Evolutionary conservation across 2,329 filamentous ascomycete genomes (phyloP).

Genomic region (Ceratocystis alfenasii): DNA sequence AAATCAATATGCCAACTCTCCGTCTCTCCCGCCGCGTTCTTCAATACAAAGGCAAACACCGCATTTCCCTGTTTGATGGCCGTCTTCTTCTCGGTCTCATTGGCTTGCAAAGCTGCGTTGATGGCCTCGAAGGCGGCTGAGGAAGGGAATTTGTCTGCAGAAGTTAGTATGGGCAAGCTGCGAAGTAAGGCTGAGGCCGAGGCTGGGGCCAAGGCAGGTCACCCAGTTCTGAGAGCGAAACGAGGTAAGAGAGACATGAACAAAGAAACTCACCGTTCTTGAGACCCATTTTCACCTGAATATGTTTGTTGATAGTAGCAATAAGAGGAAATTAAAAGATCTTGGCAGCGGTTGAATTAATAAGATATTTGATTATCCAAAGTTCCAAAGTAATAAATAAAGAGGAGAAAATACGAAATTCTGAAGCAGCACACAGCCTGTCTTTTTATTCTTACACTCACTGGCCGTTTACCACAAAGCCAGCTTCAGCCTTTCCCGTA

Average conservation of each 20-base stretch:
- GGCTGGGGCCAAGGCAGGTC: not conserved
- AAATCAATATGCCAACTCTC: conserved; percentile 92
- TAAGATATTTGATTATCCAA: not conserved
- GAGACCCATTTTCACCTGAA: conserved; percentile 14
- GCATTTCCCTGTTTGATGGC: conserved; percentile 81
- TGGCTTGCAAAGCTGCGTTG: conserved; percentile 54
- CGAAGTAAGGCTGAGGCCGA: not conserved
- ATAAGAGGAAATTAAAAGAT: not conserved
- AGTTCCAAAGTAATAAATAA: not conserved
- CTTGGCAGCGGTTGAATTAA: no score
- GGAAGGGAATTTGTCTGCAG: conserved; percentile 67
- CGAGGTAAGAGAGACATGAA: not conserved
- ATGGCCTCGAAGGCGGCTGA: conserved; percentile 88
- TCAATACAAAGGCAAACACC: conserved; percentile 83
- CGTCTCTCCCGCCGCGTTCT: conserved; percentile 69
- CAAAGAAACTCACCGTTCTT: conserved; percentile 16
- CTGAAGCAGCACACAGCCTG: not conserved
- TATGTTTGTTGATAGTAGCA: not conserved
- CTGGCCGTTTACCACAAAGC: no score
- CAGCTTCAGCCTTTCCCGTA: not conserved
- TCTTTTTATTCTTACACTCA: not conserved
- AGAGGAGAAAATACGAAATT: not conserved
- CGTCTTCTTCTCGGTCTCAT: conserved; percentile 65
- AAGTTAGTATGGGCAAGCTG: conserved; percentile 3
- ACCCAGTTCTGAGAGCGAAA: not conserved